Conservation (phyloP, 148 eudicot genomes). For the Pharnaceum exiguum region DNA sequence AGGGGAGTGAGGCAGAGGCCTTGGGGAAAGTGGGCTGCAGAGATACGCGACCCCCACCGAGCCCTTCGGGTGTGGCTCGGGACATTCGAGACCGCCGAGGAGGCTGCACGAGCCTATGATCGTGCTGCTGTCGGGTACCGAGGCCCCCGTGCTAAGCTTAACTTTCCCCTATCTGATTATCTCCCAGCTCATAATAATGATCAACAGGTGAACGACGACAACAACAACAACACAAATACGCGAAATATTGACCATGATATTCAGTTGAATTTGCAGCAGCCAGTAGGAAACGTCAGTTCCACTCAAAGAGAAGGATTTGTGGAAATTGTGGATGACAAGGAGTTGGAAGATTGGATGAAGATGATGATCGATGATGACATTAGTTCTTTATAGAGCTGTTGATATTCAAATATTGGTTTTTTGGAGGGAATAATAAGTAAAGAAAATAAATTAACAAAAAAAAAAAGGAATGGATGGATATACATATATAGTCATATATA, state of each 20-base stretch:
- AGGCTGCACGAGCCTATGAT: slow-evolving; percentile 58
- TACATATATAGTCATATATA: too few species aligned
- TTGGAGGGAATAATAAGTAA: too few species aligned
- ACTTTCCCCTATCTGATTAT: slow-evolving; percentile 39
- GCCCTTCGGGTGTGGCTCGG: slow-evolving; percentile 51
- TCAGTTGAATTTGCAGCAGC: neutral
- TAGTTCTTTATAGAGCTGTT: too few species aligned
- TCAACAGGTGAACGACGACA: neutral
- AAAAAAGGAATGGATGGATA: too few species aligned
- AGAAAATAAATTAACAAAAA: too few species aligned
- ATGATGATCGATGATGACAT: slow-evolving; percentile 25
- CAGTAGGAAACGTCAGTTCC: neutral
- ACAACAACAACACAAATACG: neutral
- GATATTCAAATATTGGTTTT: too few species aligned
- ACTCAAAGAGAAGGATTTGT: slow-evolving; percentile 7
- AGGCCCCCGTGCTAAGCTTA: slow-evolving; percentile 51
- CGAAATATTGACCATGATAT: neutral
- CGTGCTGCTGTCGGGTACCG: slow-evolving; percentile 42
- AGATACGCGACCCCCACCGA: slow-evolving; percentile 49
- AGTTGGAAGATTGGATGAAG: slow-evolving; percentile 33
- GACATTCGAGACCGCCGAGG: slow-evolving; percentile 53
- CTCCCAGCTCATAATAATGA: slow-evolving; percentile 2
- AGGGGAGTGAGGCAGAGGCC: slow-evolving; percentile 67
- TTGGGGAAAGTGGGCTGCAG: slow-evolving; percentile 71
- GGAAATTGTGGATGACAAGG: slow-evolving; percentile 17